A percentile compares a stretch with the other conserved stretches of the same genome.
These are phyloP conservation scores for Aspergillus sp. DNA, from an alignment of 2,329 filamentous ascomycete genomes.

Conservation along the genomic window DNA sequence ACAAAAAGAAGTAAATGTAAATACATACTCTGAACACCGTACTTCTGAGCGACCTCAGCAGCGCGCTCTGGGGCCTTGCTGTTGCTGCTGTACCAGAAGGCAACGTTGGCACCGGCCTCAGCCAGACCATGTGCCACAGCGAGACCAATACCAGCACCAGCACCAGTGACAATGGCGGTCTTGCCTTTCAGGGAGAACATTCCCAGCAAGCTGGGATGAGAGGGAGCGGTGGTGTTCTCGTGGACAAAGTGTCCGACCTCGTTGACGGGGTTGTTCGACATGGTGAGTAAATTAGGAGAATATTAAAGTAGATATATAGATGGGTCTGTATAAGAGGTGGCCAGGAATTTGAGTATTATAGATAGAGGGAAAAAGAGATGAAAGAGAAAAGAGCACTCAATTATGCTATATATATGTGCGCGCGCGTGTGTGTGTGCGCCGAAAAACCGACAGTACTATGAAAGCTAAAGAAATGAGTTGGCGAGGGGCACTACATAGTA, in stretches of 20 bases:
- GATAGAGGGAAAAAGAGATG: not conserved
- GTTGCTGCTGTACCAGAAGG: slow-evolving; percentile 67
- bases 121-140: slow-evolving; percentile 58
- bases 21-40: slow-evolving; percentile 53
- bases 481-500: not conserved
- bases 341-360: too few relatives aligned
- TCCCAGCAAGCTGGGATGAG: slow-evolving; percentile 48
- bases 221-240: slow-evolving; percentile 47
- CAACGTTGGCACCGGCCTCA: slow-evolving; percentile 65
- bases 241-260: slow-evolving; percentile 49
- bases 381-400: not conserved
- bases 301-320: not conserved
- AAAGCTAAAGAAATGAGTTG: not conserved
- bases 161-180: slow-evolving; percentile 64
- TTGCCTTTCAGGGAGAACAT: slow-evolving; percentile 64
- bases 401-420: not conserved
- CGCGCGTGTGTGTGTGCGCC: too few relatives aligned
- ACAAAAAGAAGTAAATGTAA: not conserved
- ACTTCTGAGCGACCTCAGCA: slow-evolving; percentile 57
- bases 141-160: slow-evolving; percentile 63
- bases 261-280: slow-evolving; percentile 30
- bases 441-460: not conserved
- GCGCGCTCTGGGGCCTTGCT: slow-evolving; percentile 57
- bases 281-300: slow-evolving; percentile 11
- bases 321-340: not conserved